These are phyloP conservation scores for Penicillium paneum DNA, from an alignment of 2,329 filamentous ascomycete species.

Conservation along the genomic window DNA sequence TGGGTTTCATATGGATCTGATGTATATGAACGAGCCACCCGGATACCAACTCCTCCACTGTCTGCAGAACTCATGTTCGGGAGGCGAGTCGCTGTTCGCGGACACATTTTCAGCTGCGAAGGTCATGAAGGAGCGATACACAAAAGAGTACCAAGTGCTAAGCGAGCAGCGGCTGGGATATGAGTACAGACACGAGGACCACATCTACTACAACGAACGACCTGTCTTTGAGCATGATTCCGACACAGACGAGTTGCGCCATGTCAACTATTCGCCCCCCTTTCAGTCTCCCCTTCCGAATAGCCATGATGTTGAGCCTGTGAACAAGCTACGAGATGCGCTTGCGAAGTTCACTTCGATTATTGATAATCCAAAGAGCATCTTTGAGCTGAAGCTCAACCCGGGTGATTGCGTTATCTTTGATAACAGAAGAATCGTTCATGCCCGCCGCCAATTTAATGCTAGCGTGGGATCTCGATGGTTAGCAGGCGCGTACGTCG, in stretches of 20 bases:
- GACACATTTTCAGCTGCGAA: slow-evolving; percentile 65
- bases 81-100: slow-evolving; percentile 82
- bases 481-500: slow-evolving; percentile 82
- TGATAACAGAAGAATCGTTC: slow-evolving; percentile 79
- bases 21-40: slow-evolving; percentile 78
- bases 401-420: slow-evolving; percentile 92
- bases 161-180: slow-evolving; percentile 52
- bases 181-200: slow-evolving; percentile 64
- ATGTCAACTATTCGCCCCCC: slow-evolving; percentile 71
- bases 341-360: slow-evolving; percentile 57
- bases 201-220: slow-evolving; percentile 60
- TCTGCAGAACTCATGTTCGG: slow-evolving; percentile 71
- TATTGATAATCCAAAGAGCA: slow-evolving; percentile 55
- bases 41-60: slow-evolving; percentile 87
- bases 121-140: slow-evolving; percentile 14
- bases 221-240: slow-evolving; percentile 51
- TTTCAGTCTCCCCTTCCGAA: slow-evolving; percentile 63
- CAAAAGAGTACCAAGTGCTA: slow-evolving; percentile 37
- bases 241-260: slow-evolving; percentile 30
- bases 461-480: slow-evolving; percentile 63
- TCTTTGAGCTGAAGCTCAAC: slow-evolving; percentile 69
- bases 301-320: not conserved
- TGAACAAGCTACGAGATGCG: slow-evolving; percentile 38
- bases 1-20: slow-evolving; percentile 87
- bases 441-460: slow-evolving; percentile 77